A percentile compares a stretch with the other conserved stretches of the same genome.
phyloP scores from a whole-genome alignment of 129 eudicot species.

The Chrysanthemum lavandulifolium region DNA sequence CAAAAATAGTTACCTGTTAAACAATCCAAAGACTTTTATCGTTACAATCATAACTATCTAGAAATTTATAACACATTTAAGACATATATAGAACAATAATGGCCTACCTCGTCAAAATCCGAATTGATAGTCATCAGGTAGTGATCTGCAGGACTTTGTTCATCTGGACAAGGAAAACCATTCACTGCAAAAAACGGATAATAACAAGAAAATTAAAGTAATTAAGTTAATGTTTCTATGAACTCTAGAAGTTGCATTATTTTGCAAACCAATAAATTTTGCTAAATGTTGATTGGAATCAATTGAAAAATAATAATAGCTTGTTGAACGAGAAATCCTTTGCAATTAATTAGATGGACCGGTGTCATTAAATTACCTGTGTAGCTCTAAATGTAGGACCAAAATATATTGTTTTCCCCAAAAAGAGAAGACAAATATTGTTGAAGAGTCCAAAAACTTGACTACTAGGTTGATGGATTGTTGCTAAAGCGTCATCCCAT shows the following conservation, averaged over 20 bases:
- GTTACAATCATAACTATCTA: background rate
- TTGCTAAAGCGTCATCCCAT: conserved; percentile 62
- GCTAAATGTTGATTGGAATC: too few relatives aligned
- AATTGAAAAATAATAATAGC: too few relatives aligned
- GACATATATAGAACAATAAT: background rate
- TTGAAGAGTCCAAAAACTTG: conserved; percentile 56
- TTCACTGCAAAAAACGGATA: conserved; percentile 30
- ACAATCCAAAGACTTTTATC: background rate
- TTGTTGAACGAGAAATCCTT: too few relatives aligned
- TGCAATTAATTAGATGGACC: too few relatives aligned
- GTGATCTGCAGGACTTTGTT: conserved; percentile 35
- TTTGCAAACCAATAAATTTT: background rate
- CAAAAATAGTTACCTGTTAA: background rate
- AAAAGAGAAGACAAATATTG: conserved; percentile 56
- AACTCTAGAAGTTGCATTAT: background rate
- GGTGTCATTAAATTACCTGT: conserved; percentile 36
- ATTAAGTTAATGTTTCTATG: background rate
- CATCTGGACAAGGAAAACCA: conserved; percentile 33
- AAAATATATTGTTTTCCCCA: conserved; percentile 50
- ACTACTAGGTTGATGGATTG: conserved; percentile 70
- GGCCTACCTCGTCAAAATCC: conserved; percentile 33
- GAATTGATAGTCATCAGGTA: conserved; percentile 31
- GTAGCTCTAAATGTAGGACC: conserved; percentile 54
- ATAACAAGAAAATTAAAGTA: background rate
- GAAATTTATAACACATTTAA: background rate